These are phyloP conservation scores for Colletotrichum melonis DNA, from an alignment of 2,329 filamentous ascomycete genomes.

Conservation along the genomic window DNA sequence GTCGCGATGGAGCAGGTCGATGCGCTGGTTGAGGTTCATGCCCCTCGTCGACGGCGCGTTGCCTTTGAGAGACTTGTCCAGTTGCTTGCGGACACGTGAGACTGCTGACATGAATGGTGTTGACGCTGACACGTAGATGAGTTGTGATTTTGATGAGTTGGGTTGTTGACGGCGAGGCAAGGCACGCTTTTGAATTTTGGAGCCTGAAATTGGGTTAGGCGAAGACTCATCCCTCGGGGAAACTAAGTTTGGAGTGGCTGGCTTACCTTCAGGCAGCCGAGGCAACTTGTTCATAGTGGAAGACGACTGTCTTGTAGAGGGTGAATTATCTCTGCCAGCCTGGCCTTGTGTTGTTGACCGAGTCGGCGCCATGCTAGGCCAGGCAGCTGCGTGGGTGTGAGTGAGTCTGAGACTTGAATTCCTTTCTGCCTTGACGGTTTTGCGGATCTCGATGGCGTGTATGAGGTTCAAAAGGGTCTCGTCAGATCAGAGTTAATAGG, in stretches of 20 bases:
- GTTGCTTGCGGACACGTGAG: constrained; percentile 72
- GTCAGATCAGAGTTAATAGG: fast-evolving
- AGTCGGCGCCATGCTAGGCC: constrained; percentile 35
- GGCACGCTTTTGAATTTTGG: constrained; percentile 62
- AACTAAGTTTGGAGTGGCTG: background rate
- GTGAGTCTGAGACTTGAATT: background rate
- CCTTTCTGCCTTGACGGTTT: background rate
- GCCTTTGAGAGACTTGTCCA: constrained; percentile 62
- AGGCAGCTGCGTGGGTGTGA: constrained; percentile 24
- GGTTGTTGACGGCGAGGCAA: constrained; percentile 53
- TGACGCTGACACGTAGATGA: constrained; percentile 73
- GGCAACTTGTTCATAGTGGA: constrained; percentile 21
- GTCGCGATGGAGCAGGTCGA: constrained; percentile 54
- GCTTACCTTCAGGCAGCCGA: constrained; percentile 39
- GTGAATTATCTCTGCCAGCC: background rate
- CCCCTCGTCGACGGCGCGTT: constrained; percentile 60
- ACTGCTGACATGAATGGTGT: constrained; percentile 77
- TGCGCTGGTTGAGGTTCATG: constrained; percentile 57
- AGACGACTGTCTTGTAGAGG: background rate
- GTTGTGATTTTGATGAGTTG: constrained; percentile 54
- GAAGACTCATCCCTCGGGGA: background rate
- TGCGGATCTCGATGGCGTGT: background rate
- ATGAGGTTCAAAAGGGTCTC: background rate
- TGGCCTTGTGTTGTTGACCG: constrained; percentile 4
- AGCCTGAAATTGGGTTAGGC: constrained; percentile 49